A percentile compares a stretch with the other conserved stretches of the same genome.
Conservation (phyloP, 2,329 filamentous ascomycete species). For the Capronia epimyces region DNA sequence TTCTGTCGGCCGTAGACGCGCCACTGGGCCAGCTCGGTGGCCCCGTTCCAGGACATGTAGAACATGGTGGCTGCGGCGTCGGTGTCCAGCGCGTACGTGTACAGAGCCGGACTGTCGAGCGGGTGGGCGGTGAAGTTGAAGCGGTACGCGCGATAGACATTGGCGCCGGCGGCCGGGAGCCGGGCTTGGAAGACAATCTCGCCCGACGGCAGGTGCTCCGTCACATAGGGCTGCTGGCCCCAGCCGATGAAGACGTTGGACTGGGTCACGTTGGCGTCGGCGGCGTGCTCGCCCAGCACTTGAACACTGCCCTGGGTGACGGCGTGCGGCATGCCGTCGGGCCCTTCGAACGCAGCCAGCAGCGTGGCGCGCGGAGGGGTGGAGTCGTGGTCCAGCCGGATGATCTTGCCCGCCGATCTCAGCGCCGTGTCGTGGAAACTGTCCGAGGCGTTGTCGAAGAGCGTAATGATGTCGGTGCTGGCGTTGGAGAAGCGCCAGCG, state of each 20-base stretch:
- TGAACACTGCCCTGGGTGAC: slow-evolving; percentile 36
- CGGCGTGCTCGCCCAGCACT: slow-evolving; percentile 16
- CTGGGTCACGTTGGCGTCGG: slow-evolving; percentile 12
- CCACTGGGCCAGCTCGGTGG: slow-evolving; percentile 43
- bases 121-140: slow-evolving; percentile 22
- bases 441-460: slow-evolving; percentile 41
- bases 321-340: slow-evolving; percentile 51
- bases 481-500: slow-evolving; percentile 36
- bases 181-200: slow-evolving; percentile 35
- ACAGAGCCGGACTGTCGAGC: slow-evolving; percentile 1
- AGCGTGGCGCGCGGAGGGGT: slow-evolving; percentile 43
- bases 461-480: slow-evolving; percentile 36
- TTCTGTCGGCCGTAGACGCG: slow-evolving; percentile 29
- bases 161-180: slow-evolving; percentile 32
- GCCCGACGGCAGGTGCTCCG: slow-evolving; percentile 35
- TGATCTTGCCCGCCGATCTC: slow-evolving; percentile 37
- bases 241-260: slow-evolving; percentile 38
- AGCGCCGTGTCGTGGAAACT: slow-evolving; percentile 36
- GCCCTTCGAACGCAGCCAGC: slow-evolving; percentile 54
- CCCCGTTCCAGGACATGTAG: slow-evolving; percentile 45
- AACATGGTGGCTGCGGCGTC: slow-evolving; percentile 21
- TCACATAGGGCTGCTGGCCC: slow-evolving; percentile 38
- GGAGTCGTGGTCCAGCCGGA: slow-evolving; percentile 35
- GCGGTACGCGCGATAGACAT: slow-evolving; percentile 40
- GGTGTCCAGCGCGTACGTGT: slow-evolving; percentile 1